These are phyloP conservation scores for Ammopiptanthus mongolicus DNA, from an alignment of 306 rosid species.

Conservation along the genomic window DNA sequence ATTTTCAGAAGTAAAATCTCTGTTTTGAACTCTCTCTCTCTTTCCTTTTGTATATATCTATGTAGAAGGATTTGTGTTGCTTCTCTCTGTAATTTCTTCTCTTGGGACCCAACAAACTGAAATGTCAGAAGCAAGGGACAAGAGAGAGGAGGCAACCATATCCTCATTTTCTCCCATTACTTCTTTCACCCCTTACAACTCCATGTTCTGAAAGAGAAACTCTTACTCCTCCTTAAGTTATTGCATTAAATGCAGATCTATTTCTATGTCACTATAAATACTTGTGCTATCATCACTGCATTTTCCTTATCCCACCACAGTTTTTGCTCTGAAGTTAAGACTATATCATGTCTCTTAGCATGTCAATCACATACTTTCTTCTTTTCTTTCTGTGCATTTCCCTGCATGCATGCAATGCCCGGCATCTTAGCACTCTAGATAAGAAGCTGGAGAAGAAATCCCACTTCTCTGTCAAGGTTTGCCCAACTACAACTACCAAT, in stretches of 20 bases:
- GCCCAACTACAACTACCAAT: neutral
- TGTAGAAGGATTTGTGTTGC: slow-evolving; percentile 18
- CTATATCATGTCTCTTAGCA: neutral
- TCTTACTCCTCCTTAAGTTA: slow-evolving; percentile 30
- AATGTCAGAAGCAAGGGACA: slow-evolving; percentile 34
- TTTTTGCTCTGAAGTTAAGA: slow-evolving; percentile 1
- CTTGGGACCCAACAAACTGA: slow-evolving; percentile 53
- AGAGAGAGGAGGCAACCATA: slow-evolving; percentile 38
- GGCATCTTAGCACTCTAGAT: slow-evolving; percentile 18
- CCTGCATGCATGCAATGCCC: slow-evolving; percentile 61
- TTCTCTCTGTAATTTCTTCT: slow-evolving; percentile 21
- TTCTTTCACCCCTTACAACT: slow-evolving; percentile 42
- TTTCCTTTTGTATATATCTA: slow-evolving; percentile 24
- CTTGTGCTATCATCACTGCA: slow-evolving; percentile 13
- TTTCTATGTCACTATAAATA: slow-evolving; percentile 24
- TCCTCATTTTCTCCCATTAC: slow-evolving; percentile 33
- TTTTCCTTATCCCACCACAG: neutral
- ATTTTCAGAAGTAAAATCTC: neutral
- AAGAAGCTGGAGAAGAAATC: slow-evolving; percentile 23
- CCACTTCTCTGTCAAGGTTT: slow-evolving; percentile 36
- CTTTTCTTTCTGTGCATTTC: slow-evolving; percentile 53
- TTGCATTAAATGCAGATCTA: slow-evolving; percentile 53
- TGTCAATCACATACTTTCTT: slow-evolving; percentile 44
- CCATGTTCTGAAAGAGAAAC: slow-evolving; percentile 50
- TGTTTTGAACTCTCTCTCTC: slow-evolving; percentile 1